Conservation (phyloP, 2,329 filamentous ascomycete species). For the Endoconidiophora laricicola region DNA sequence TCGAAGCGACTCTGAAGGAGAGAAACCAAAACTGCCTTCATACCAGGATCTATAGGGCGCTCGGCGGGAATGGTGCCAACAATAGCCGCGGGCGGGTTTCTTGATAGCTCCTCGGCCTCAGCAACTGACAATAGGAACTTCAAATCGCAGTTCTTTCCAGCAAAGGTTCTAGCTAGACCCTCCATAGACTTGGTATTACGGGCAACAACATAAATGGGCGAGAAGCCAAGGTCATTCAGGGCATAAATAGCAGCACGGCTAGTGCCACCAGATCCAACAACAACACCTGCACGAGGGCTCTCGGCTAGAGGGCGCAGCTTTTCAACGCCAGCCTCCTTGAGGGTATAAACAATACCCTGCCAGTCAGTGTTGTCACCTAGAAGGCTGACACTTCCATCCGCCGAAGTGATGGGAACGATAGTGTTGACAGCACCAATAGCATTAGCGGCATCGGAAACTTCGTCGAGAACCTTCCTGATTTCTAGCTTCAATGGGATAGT, state of each 20-base stretch:
- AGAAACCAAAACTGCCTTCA: conserved; percentile 48
- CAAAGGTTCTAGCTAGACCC: conserved; percentile 52
- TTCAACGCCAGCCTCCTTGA: conserved; percentile 50
- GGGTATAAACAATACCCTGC: conserved; percentile 71
- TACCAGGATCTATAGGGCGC: conserved; percentile 55
- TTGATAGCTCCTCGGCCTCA: conserved; percentile 24
- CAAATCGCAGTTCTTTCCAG: conserved; percentile 51
- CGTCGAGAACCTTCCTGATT: conserved; percentile 65
- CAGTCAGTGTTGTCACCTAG: conserved; percentile 92
- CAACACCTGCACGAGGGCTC: conserved; percentile 41
- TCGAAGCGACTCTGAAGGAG: conserved; percentile 25
- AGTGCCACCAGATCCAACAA: conserved; percentile 84
- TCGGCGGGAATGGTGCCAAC: conserved; percentile 88
- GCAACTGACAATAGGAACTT: conserved; percentile 34
- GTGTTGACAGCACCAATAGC: conserved; percentile 91
- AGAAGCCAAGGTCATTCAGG: conserved; percentile 66
- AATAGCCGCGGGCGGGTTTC: conserved; percentile 46
- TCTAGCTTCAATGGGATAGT: conserved; percentile 92
- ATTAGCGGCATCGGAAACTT: conserved; percentile 60
- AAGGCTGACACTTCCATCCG: conserved; percentile 24
- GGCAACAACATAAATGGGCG: conserved; percentile 74
- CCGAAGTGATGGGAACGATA: conserved; percentile 44
- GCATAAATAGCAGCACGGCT: conserved; percentile 83
- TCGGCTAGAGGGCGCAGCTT: conserved; percentile 15
- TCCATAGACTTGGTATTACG: conserved; percentile 54